These are phyloP conservation scores for Artemisia annua DNA, from an alignment of 129 eudicot species.

Conservation along the genomic window DNA sequence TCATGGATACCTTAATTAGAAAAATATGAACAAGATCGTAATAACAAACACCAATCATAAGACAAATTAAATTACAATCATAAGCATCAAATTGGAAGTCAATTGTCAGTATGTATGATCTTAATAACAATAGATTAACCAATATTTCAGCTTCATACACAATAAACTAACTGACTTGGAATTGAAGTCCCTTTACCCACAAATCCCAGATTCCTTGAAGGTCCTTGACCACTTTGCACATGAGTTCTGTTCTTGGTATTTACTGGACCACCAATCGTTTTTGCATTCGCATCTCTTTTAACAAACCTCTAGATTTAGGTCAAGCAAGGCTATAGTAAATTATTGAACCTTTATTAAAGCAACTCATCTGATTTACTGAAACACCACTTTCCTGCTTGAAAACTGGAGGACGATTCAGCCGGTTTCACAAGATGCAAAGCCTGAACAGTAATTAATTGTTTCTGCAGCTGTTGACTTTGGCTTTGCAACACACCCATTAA, in stretches of 20 bases:
- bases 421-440: background rate
- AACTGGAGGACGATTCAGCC: background rate
- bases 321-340: background rate
- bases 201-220: background rate
- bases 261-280: background rate
- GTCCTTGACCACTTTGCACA: background rate
- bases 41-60: too few species aligned
- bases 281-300: too few species aligned
- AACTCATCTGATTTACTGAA: background rate
- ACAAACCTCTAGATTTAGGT: background rate
- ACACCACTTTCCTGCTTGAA: background rate
- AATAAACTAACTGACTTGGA: background rate
- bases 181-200: background rate
- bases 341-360: too few species aligned
- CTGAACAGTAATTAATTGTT: too few species aligned
- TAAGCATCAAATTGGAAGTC: background rate
- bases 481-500: too few species aligned
- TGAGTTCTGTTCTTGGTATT: background rate
- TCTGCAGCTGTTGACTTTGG: too few species aligned
- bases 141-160: background rate
- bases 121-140: background rate
- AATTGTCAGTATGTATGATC: background rate
- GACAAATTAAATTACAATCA: too few species aligned
- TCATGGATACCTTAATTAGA: too few species aligned
- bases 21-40: too few species aligned